Evolutionary conservation across 2,329 filamentous ascomycete species (phyloP), one percentile per base, ranked within the genome.

Genomic region (Trichoderma hamatum): DNA sequence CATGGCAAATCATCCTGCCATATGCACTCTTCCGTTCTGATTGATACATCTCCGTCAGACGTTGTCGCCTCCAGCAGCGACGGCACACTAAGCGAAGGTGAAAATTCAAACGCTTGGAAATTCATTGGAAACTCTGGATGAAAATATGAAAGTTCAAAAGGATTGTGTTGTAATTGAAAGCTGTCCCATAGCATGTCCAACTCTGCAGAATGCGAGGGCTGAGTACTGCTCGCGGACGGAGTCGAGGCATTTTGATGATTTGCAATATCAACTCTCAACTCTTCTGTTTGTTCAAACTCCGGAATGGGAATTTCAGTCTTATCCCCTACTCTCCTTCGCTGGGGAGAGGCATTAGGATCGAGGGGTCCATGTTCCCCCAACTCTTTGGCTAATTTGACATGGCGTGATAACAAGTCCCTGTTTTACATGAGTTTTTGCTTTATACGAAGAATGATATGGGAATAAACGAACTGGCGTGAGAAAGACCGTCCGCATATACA

Each of bases 401-500:
- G 63, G 28, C 63, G 63, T 24, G 63, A 46, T 16, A 66, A 30
- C 14, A 66, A 39, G 51, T 66, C 63, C n/a, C 63, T 66, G 19
- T 5, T 54, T 28, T 21, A 26, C 6, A 28, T 54, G 14, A 64
- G 46, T 54, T 14, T 54, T 32, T 3, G 54, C 3, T 21, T n/a
- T 30, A 34, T 3, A 46, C 2, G 14, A 34, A 28, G 11, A n/a
- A 34, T 5, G 10, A 7, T 32, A 14, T 1, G 16, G 10, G 39
- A 43, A n/a, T 43, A 43, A 10, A 56, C 63, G 3, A 19, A 66
- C 63, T 66, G 63, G 28, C 63, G 63, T 19, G 63, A 66, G 39
- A 66, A 66, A n/a, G 14, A 46, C 63, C 63, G 51, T n/a, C 63
- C 63, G 34, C 63, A 66, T 16, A 66, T 66, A 39, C 63, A 66